Evolutionary conservation across 345 rosid species (phyloP).

Genomic region (Linum lewisii): DNA sequence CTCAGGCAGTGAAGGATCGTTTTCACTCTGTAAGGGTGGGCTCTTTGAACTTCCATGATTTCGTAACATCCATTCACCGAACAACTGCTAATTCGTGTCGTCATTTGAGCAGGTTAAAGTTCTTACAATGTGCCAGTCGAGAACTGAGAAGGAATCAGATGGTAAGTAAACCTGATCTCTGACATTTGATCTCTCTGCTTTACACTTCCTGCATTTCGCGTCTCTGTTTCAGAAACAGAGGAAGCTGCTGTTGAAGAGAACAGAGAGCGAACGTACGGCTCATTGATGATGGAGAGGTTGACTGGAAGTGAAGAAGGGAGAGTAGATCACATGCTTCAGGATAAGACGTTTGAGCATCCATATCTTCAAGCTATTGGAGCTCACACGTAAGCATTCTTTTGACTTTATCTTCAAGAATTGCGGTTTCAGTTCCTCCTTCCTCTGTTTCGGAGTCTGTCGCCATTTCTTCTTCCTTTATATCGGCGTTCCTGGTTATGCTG

Average conservation of each 20-base stretch:
- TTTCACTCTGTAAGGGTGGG: slow-evolving; percentile 50
- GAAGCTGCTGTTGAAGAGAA: slow-evolving; percentile 34
- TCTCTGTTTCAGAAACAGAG: slow-evolving; percentile 28
- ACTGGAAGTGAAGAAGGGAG: slow-evolving; percentile 77
- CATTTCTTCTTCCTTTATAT: too few species aligned
- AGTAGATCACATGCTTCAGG: slow-evolving; percentile 92
- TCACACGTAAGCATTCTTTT: slow-evolving; percentile 90
- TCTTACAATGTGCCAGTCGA: slow-evolving; percentile 76
- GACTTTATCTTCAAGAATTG: too few species aligned
- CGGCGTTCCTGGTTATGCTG: too few species aligned
- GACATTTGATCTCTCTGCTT: background rate
- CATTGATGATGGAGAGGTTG: slow-evolving; percentile 72
- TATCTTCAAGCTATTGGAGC: slow-evolving; percentile 91
- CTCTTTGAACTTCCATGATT: background rate
- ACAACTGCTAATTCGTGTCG: slow-evolving; percentile 6
- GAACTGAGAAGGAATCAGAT: slow-evolving; percentile 36
- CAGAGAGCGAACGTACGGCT: slow-evolving; percentile 64
- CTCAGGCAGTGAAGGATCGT: slow-evolving; percentile 55
- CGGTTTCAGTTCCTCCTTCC: too few species aligned
- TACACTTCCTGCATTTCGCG: background rate
- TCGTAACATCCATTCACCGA: background rate
- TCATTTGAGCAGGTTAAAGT: slow-evolving; percentile 47
- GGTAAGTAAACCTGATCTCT: slow-evolving; percentile 30
- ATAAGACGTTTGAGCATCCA: slow-evolving; percentile 87
- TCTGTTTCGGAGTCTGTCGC: too few species aligned